Base-by-base conservation (phyloP, 805 yeast genomes). In the Saturnispora serradocipensis region DNA sequence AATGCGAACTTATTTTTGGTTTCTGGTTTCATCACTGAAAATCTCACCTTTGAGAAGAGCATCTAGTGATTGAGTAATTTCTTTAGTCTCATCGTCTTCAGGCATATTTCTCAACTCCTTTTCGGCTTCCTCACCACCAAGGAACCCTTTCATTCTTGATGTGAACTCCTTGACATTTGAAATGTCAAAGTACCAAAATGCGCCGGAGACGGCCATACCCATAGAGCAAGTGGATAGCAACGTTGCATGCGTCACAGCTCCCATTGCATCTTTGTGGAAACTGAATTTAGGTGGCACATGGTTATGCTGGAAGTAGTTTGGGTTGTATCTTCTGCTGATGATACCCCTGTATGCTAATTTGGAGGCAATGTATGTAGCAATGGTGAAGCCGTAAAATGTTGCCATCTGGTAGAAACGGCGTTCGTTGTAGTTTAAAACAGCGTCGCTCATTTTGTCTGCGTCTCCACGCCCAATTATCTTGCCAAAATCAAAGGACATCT, bases 261-360 rank as follows among this genome's bases (percentile, higher is more conserved):
- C 80, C 34, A 88, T 78, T 2, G 96, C 96, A 64, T 89, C 96
- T 50, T 80, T 78, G 55, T 86, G 81, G 63, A 86, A 82, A 30
- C 86, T 83, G 61, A 83, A 85, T n/a, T 81, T 73, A 5, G 96
- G 96, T 2, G 95, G 95, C 52, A 80, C 76, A 60, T 88, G 91
- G 67, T 89, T 89, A 11, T 90, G 88, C 59, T 87, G 89, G 67
- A 86, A 90, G 59, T 82, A 73, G 43, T 75, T 76, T 7, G 97
- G 97, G 5, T 80, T 67, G 59, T 80, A 88, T 66, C 84, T 82
- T 59, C 96, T 74, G 24, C 83, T 70, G 38, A 80, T 71, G 4
- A 91, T 82, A 18, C 93, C 85, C 61, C 86, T 76, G 65, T 82
- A 82, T 16, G 95, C 90, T 45, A 85, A 65, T 58, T 91, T 72